Conservation (phyloP, 768 basidiomycete genomes). For the Brasilioporus rufonigricans region DNA sequence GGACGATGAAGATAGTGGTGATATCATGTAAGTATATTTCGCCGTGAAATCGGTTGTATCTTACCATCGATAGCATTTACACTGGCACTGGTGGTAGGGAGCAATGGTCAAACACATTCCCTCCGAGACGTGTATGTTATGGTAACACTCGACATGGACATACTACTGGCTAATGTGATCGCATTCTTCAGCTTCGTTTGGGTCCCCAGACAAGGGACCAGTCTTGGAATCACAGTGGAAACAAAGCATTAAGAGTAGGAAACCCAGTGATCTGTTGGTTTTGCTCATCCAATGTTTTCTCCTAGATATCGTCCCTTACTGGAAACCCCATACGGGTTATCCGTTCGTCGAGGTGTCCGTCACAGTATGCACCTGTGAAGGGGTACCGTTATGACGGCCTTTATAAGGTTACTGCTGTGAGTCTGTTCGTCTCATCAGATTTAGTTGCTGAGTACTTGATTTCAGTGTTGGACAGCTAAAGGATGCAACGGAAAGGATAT, state of each 20-base stretch:
- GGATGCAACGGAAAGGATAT: slow-evolving; percentile 14
- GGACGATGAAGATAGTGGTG: slow-evolving; percentile 26
- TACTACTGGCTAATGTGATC: background rate
- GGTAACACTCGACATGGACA: background rate
- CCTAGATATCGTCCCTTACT: slow-evolving; percentile 22
- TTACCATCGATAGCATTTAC: slow-evolving; percentile 22
- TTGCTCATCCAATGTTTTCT: background rate
- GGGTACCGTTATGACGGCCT: slow-evolving; percentile 33
- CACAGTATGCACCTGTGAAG: slow-evolving; percentile 24
- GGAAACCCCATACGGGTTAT: slow-evolving; percentile 26
- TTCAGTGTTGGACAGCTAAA: slow-evolving; percentile 22
- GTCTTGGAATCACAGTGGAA: slow-evolving; percentile 13
- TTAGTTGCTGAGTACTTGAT: background rate
- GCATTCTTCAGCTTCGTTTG: slow-evolving; percentile 4
- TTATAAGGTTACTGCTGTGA: slow-evolving; percentile 25
- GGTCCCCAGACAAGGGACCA: slow-evolving; percentile 27
- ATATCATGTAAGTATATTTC: slow-evolving; percentile 21
- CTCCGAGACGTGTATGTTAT: slow-evolving; percentile 24
- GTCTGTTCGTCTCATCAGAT: background rate
- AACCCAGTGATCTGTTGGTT: background rate
- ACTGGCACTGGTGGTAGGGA: slow-evolving; percentile 27
- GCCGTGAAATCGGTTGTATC: background rate
- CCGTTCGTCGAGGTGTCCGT: slow-evolving; percentile 18
- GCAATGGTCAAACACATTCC: background rate
- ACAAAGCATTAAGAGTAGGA: slow-evolving; percentile 21